Conservation (phyloP, 495 filamentous ascomycete species). For the Barbatosphaeria neglecta region DNA sequence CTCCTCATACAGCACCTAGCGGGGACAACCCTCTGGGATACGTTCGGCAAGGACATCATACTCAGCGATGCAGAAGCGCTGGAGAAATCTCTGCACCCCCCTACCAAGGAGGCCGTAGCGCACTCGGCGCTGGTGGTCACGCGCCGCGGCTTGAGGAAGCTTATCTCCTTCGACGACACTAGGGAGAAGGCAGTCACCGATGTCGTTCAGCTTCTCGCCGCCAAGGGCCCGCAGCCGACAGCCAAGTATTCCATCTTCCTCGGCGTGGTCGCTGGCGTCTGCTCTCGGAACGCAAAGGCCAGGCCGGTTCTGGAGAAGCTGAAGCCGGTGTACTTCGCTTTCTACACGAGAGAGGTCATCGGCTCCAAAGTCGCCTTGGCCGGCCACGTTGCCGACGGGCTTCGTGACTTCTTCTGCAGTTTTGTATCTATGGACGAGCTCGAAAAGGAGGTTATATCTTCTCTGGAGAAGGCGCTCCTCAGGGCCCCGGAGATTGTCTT, state of each 20-base stretch:
- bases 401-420: conserved; percentile 70
- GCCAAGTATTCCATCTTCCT: conserved; percentile 65
- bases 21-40: conserved; percentile 47
- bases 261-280: conserved; percentile 78
- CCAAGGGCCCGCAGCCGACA: conserved; percentile 47
- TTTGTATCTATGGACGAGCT: conserved; percentile 72
- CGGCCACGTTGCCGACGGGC: conserved; percentile 54
- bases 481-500: conserved; percentile 84
- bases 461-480: conserved; percentile 77
- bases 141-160: conserved; percentile 57
- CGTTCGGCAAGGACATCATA: conserved; percentile 51
- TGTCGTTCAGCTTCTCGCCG: conserved; percentile 52
- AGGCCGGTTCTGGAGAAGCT: conserved; percentile 47
- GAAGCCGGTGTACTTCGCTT: conserved; percentile 62
- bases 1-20: conserved; percentile 53
- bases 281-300: conserved; percentile 49
- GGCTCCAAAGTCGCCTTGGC: conserved; percentile 65
- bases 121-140: conserved; percentile 60
- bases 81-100: conserved; percentile 61
- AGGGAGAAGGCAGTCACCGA: conserved; percentile 49
- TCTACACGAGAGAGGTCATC: conserved; percentile 76
- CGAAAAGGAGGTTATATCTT: conserved; percentile 59
- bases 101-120: conserved; percentile 44
- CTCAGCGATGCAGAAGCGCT: conserved; percentile 52
- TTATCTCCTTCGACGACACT: conserved; percentile 47